Evolutionary conservation across 192 early-diverging fungal species (phyloP).

Genomic region (Spizellomyces punctatus): DNA sequence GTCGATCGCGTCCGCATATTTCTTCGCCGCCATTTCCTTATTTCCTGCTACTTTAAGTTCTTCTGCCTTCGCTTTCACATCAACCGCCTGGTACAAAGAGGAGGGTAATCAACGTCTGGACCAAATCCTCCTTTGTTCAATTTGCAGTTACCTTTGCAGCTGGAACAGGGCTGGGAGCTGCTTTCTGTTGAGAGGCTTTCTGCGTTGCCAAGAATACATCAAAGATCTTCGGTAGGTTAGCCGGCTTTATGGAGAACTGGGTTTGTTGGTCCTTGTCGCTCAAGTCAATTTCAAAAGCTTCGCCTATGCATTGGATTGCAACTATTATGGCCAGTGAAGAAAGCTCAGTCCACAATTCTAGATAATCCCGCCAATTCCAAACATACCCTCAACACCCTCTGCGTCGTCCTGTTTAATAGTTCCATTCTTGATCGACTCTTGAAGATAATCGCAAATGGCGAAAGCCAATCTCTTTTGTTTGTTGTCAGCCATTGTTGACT

Average conservation of each 20-base stretch:
- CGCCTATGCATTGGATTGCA: slow-evolving; percentile 92
- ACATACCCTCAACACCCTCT: slow-evolving; percentile 78
- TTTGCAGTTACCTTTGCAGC: too few relatives aligned
- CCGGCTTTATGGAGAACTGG: slow-evolving; percentile 83
- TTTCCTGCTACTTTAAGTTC: slow-evolving; percentile 91
- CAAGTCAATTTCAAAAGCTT: slow-evolving; percentile 88
- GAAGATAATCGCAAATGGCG: slow-evolving; percentile 83
- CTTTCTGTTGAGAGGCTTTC: slow-evolving; percentile 38
- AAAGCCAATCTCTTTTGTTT: slow-evolving; percentile 62
- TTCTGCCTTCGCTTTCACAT: slow-evolving; percentile 79
- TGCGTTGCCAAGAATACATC: slow-evolving; percentile 86
- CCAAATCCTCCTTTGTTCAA: too few relatives aligned
- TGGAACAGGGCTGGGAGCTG: background rate
- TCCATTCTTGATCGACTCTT: slow-evolving; percentile 64
- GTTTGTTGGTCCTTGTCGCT: slow-evolving; percentile 67
- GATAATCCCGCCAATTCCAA: background rate
- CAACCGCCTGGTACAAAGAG: background rate
- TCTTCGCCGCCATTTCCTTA: slow-evolving; percentile 77
- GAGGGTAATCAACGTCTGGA: too few relatives aligned
- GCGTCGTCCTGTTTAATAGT: slow-evolving; percentile 75
- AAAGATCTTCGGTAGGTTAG: slow-evolving; percentile 82
- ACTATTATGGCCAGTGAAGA: slow-evolving; percentile 44
- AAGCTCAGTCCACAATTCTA: background rate
- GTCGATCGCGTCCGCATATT: slow-evolving; percentile 82
- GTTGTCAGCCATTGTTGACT: slow-evolving; percentile 9